Evolutionary conservation across 1,284 basidiomycete species (phyloP), one percentile per base, ranked within the genome.

Genomic region (Ceratorhiza oryzae-sativae): DNA sequence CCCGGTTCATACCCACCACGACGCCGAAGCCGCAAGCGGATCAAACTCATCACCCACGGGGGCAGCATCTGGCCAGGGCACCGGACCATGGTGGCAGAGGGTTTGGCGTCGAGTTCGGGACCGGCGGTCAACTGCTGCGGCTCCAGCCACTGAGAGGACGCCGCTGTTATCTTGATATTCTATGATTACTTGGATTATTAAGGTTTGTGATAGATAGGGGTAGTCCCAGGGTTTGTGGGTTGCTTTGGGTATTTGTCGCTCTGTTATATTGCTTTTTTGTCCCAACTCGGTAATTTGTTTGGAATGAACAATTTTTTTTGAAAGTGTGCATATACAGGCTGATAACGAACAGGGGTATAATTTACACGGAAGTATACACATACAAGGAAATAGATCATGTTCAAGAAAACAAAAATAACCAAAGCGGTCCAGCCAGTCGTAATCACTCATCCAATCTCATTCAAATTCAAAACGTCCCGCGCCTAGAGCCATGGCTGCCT

Each of bases 81-180:
- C 30, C 42, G 39, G 12, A 20, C 6, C 51, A 45, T 68, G 65
- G 65, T 68, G 65, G 65, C 65, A 56, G 53, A 68, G 65, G 65
- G 65, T 46, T 55, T 53, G 32, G 56, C 56, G 56, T 20, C 32
- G 51, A 3, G 27, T 23, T 18, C 27, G 39, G 39, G 65, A 56
- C 51, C 18, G 65, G 25, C 13, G 27, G 30, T n/a, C 25, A 34
- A 39, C 56, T 58, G 53, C 10, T 45, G 42, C 42, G 3, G 15
- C 42, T 4, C 4, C 23, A 18, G 65, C 53, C 36, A 68, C 51
- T 58, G 65, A 68, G 65, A 68, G 65, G 53, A 68, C 65, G 58
- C 65, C 65, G 65, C 42, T 68, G 36, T 68, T 68, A 41, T 58
- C 65, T 30, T 27, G 32, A 56, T 68, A 53, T 34, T 27, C 27